Evolutionary conservation across 768 basidiomycete species (phyloP).

Genomic region (Epithele typhae): DNA sequence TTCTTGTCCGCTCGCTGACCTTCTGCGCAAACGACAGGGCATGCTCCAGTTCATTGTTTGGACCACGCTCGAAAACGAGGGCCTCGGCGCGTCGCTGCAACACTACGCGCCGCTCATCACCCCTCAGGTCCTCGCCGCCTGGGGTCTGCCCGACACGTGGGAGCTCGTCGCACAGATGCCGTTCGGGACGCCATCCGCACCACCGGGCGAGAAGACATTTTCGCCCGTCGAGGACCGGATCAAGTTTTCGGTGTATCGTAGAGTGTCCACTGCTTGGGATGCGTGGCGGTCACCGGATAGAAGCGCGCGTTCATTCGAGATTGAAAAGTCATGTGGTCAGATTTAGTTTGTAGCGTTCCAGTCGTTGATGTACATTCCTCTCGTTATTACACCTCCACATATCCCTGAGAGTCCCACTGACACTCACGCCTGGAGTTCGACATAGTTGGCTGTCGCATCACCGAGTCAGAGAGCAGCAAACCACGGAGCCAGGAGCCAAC

Average conservation of each 20-base stretch:
- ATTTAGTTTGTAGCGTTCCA: too few species aligned
- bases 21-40: conserved; percentile 9
- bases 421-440: conserved; percentile 14
- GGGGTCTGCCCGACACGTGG: conserved; percentile 17
- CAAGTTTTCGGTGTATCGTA: too few species aligned
- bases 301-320: too few species aligned
- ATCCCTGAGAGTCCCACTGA: too few species aligned
- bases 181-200: conserved; percentile 16
- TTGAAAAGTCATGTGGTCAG: too few species aligned
- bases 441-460: conserved; percentile 10
- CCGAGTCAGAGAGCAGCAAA: background rate
- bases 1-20: too few species aligned
- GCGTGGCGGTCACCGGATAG: too few species aligned
- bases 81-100: conserved; percentile 19
- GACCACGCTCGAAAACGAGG: conserved; percentile 20
- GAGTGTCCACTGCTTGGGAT: too few species aligned
- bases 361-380: too few species aligned
- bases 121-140: conserved; percentile 14
- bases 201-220: conserved; percentile 15
- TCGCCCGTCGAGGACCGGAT: conserved; percentile 18
- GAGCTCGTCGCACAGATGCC: conserved; percentile 17
- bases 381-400: too few species aligned
- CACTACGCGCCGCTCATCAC: conserved; percentile 21
- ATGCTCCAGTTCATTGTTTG: conserved; percentile 20
- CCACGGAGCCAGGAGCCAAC: conserved; percentile 29